Evolutionary conservation across 805 yeast genomes (phyloP), one percentile per base, ranked within the genome.

Genomic region (Jamesozyma spencerorum): DNA sequence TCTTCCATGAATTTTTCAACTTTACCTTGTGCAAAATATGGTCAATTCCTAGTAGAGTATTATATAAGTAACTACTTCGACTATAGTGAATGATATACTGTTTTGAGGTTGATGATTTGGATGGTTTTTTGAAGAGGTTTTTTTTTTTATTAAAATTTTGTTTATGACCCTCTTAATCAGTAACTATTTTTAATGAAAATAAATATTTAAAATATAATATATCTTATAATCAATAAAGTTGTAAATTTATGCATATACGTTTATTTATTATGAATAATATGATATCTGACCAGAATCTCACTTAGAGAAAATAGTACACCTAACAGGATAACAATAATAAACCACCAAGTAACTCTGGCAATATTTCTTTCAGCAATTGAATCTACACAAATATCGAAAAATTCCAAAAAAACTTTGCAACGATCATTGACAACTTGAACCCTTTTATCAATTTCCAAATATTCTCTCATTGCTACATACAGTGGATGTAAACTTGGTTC

Each of bases 401-500:
- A 84, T 55, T 92, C 98, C 54, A 92, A 66, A 53, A 90, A 92
- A 22, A 92, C 96, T 57, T 83, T 84, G 60, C 97, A 88, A 37
- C 97, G 68, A 58, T 90, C 97, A 53, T 92, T 92, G 37, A 92
- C 69, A 4, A 92, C 96, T 55, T 85, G 88, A 24, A 90, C 96
- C 40, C 98, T 68, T 62, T 85, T 95, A 57, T 90, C 97, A 46
- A 92, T 88, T 62, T 92, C 98, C 42, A 92, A 65, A 54, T 92
- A 92, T 48, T 92, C 96, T 43, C 96, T 66, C 42, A 88, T 79
- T 1, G 97, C 97, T 28, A 71, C 70, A 61, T 92, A 92, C 32
- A 92, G 66, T 3, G 97, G 97, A 58, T 90, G 94, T 48, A 92
- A 71, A 30, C 95, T 88, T 4, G 98, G 98, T 63, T 92, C 98